Conservation (phyloP, 2,329 filamentous ascomycete species). For the Venturia nashicola region DNA sequence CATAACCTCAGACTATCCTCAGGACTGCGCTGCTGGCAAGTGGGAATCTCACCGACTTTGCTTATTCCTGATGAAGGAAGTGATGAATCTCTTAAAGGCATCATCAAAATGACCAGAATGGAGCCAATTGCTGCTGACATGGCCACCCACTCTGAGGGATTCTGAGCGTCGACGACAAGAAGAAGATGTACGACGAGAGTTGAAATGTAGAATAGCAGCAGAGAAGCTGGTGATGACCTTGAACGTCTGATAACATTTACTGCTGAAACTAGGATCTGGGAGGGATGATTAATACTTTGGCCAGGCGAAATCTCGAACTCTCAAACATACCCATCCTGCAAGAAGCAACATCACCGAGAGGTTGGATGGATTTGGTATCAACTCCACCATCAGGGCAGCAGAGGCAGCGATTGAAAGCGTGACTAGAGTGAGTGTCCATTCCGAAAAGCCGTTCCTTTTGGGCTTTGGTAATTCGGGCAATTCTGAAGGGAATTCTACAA, state of each 20-base stretch:
- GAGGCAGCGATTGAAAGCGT: slow-evolving; percentile 19
- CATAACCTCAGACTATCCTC: slow-evolving; percentile 71
- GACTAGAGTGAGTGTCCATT: slow-evolving; percentile 18
- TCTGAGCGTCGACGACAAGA: slow-evolving; percentile 23
- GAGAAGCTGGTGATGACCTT: slow-evolving; percentile 26
- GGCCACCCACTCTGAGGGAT: slow-evolving; percentile 18
- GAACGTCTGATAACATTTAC: slow-evolving; percentile 28
- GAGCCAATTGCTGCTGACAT: slow-evolving; percentile 33
- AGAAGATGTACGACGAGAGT: slow-evolving; percentile 24
- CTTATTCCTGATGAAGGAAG: slow-evolving; percentile 47
- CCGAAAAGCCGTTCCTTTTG: slow-evolving; percentile 19
- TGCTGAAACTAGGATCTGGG: slow-evolving; percentile 21
- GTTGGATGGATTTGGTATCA: slow-evolving; percentile 15
- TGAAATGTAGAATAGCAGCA: slow-evolving; percentile 24
- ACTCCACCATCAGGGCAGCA: slow-evolving; percentile 16
- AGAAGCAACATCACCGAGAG: slow-evolving; percentile 8
- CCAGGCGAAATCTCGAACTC: not conserved
- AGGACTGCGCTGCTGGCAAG: slow-evolving; percentile 51
- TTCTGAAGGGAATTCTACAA: slow-evolving; percentile 29
- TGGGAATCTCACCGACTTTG: slow-evolving; percentile 42
- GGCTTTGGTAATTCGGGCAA: slow-evolving; percentile 14
- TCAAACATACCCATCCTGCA: slow-evolving; percentile 3
- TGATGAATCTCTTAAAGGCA: slow-evolving; percentile 55
- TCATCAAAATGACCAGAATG: slow-evolving; percentile 44
- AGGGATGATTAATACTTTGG: slow-evolving; percentile 12